Percentiles rank a stretch among this genome's conserved stretches.
phyloP scores from a whole-genome alignment of 305 asterid genomes.

The Salvia sclarea region DNA sequence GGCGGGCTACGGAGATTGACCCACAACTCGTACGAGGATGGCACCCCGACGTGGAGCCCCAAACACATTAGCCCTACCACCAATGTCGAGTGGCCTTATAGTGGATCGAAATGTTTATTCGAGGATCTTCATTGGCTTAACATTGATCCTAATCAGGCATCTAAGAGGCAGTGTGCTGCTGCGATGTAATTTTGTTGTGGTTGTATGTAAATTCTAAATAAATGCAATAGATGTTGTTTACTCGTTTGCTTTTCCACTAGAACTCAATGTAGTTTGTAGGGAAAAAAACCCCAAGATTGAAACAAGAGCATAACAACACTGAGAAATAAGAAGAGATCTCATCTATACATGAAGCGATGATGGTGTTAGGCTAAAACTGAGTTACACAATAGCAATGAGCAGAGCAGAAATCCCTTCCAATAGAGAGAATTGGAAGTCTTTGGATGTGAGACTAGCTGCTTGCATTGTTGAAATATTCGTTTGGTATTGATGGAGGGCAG shows the following conservation, averaged over 20 bases:
- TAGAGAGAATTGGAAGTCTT: slow-evolving; percentile 35
- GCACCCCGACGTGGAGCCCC: slow-evolving; percentile 88
- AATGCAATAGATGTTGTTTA: slow-evolving; percentile 26
- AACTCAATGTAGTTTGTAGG: not conserved
- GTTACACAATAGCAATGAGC: slow-evolving; percentile 33
- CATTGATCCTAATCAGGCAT: slow-evolving; percentile 25
- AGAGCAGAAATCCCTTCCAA: slow-evolving; percentile 33
- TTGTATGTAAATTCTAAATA: not conserved
- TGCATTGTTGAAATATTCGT: slow-evolving; percentile 63
- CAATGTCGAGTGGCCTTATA: slow-evolving; percentile 59
- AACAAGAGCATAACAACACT: not conserved
- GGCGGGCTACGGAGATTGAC: slow-evolving; percentile 54
- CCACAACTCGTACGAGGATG: slow-evolving; percentile 85
- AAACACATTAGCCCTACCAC: slow-evolving; percentile 36
- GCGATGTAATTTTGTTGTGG: not conserved
- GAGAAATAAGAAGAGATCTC: slow-evolving; percentile 16
- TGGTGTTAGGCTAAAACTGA: slow-evolving; percentile 38
- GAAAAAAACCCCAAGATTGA: not conserved
- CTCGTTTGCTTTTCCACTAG: too few relatives aligned
- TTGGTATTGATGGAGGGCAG: slow-evolving; percentile 75
- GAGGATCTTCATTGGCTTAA: slow-evolving; percentile 81
- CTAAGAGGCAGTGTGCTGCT: slow-evolving; percentile 33
- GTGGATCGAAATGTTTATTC: slow-evolving; percentile 56
- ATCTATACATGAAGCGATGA: slow-evolving; percentile 35
- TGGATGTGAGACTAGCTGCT: slow-evolving; percentile 37